Evolutionary conservation across 139 green algal genomes (phyloP), one percentile per base, ranked within the genome.

Genomic region (Tetraselmis chui): DNA sequence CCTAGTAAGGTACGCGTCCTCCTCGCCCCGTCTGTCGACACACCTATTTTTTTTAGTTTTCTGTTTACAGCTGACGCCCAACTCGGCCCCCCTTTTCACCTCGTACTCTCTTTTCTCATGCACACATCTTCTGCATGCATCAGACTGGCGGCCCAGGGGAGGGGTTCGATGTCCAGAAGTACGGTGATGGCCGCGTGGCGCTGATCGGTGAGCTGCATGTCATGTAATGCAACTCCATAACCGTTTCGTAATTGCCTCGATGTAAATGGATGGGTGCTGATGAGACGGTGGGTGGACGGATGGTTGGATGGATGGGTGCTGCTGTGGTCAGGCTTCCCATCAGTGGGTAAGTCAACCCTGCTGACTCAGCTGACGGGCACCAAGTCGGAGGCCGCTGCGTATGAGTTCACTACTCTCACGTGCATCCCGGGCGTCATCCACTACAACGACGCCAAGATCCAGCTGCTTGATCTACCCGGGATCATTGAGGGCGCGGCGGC

Each of bases 401-500:
- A 99, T 83, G 97, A 99, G 87, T 99, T 99, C 89, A 99, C 97
- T 22, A 99, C 96, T 0, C 91, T 99, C 0, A 99, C 97, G 0
- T 99, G 97, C 91, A 98, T 98, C 79, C 92, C 92, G 80, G 97
- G 88, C 67, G 93, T 99, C 29, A 99, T 99, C 86, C 96, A 99
- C 84, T 99, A 99, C 93, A 99, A 99, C 76, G 95, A 98, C 75
- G 92, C 96, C 75, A 99, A 99, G 86, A 99, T 99, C 59, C 96
- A 99, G 91, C 91, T 99, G 84, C 91, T 99, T 82, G 97, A 99
- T 92, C 83, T 99, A 84, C 97, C 97, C 0, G 97, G 97, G 27
- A 99, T 99, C 86, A 99, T 99, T 81, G 97, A 99, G 86, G 97
- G 97, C 0, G 97, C 97, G 25, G 89, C 92, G 1, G 81, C 98